These are phyloP conservation scores for Colletotrichum nymphaeae DNA, from an alignment of 2,329 filamentous ascomycete genomes.

Conservation along the genomic window DNA sequence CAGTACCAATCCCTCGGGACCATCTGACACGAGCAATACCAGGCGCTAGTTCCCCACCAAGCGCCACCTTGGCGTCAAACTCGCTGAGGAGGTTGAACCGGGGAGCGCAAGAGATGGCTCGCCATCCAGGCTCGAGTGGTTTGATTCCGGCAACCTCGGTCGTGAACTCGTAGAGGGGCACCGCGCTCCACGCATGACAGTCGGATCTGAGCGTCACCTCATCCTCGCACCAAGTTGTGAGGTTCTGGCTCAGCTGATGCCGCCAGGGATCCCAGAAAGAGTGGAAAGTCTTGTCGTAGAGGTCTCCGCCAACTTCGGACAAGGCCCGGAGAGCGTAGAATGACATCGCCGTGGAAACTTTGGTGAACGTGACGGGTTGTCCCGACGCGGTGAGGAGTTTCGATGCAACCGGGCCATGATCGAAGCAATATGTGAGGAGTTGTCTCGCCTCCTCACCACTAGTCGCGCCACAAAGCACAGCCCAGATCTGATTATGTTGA, in stretches of 20 bases:
- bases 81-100: slow-evolving; percentile 1
- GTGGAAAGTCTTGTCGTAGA: slow-evolving; percentile 36
- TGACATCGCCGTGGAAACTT: slow-evolving; percentile 35
- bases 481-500: slow-evolving; percentile 51
- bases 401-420: background rate
- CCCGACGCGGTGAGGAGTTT: background rate
- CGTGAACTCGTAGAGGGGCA: slow-evolving; percentile 38
- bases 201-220: slow-evolving; percentile 36
- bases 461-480: slow-evolving; percentile 46
- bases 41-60: background rate
- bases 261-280: slow-evolving; percentile 38
- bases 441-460: slow-evolving; percentile 30
- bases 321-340: slow-evolving; percentile 37
- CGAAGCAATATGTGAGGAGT: slow-evolving; percentile 21
- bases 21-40: slow-evolving; percentile 1
- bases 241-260: slow-evolving; percentile 24
- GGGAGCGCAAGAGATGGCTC: slow-evolving; percentile 31
- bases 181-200: slow-evolving; percentile 39
- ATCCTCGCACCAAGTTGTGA: slow-evolving; percentile 40
- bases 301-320: slow-evolving; percentile 5
- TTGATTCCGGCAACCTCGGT: slow-evolving; percentile 36
- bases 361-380: slow-evolving; percentile 16
- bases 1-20: background rate
- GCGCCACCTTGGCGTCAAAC: background rate
- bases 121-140: slow-evolving; percentile 31